Percentiles rank a stretch among this genome's conserved stretches.
Conservation (phyloP, 768 basidiomycete genomes). For the Stropharia rugosoannulata region DNA sequence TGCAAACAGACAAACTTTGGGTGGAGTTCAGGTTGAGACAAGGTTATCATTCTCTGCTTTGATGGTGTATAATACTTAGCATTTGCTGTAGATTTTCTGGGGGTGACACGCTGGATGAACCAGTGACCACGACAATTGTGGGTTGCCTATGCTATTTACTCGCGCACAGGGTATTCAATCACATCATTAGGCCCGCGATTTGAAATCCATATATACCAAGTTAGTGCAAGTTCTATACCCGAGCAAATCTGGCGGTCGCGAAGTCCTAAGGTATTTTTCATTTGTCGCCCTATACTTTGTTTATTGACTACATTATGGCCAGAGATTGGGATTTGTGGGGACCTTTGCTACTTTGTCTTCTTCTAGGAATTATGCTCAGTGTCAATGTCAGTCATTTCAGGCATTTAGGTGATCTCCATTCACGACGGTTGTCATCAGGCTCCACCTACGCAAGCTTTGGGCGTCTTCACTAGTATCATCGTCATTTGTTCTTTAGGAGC, state of each 20-base stretch:
- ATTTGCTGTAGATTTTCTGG: constrained; percentile 64
- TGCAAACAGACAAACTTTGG: constrained; percentile 63
- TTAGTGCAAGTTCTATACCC: constrained; percentile 94
- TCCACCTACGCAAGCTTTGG: constrained; percentile 77
- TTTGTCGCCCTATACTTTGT: background rate
- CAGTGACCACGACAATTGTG: constrained; percentile 86
- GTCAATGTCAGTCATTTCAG: constrained; percentile 57
- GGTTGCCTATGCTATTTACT: constrained; percentile 21
- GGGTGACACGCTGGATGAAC: constrained; percentile 89
- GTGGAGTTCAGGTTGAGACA: constrained; percentile 88
- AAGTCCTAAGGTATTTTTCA: constrained; percentile 66
- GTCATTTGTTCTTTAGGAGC: constrained; percentile 91
- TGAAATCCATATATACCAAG: constrained; percentile 89
- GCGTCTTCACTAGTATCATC: constrained; percentile 92
- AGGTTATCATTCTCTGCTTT: constrained; percentile 47
- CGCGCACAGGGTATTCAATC: background rate
- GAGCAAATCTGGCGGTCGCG: constrained; percentile 66
- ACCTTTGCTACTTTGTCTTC: constrained; percentile 79
- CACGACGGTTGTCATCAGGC: constrained; percentile 49
- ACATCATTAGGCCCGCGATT: constrained; percentile 70
- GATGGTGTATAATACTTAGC: background rate
- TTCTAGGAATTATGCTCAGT: constrained; percentile 82
- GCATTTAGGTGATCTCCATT: background rate
- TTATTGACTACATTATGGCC: background rate
- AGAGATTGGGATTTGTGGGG: constrained; percentile 99